Base-by-base conservation (phyloP, 2,329 filamentous ascomycete genomes). In the Alternaria solani region DNA sequence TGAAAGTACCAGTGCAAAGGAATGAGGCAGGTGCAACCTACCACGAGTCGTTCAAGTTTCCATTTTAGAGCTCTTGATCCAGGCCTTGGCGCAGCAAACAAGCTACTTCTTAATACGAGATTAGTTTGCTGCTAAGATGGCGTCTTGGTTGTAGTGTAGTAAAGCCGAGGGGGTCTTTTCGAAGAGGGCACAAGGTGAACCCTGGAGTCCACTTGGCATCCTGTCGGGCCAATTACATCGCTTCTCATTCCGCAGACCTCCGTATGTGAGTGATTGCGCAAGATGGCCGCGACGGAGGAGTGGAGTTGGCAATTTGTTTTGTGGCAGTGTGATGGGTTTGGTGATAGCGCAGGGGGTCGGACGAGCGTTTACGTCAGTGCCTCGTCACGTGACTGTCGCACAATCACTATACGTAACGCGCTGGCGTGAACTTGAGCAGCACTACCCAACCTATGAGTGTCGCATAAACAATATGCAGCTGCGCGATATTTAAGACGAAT, bases 91-190 rank as follows among this genome's bases (percentile, higher is more conserved):
- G 32, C 38, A 56, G 44, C 32, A 46, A 18, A 58, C 16, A 26
- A 41, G 39, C 26, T n/a, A 18, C 16, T 30, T n/a, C 38, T 59
- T 51, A 46, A 51, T 59, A 49, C 34, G 41, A 43, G 25, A 23
- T 46, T 49, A 55, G 51, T 55, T 36, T 46, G 5, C 51, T 46
- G 46, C 57, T 54, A 59, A 46, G 46, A 26, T 39, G 36, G 57
- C 51, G 36, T 44, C 44, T 49, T 34, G 46, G 44, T 55, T 20
- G 20, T 32, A 32, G 38, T 49, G 34, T 38, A 55, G 34, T 26
- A 42, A 18, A 43, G 57, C 57, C 57, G 51, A 59, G 51, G 20
- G 55, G 46, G 26, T 39, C 52, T 32, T 51, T 46, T 55, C 51
- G 30, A 46, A 36, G 34, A 43, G 39, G 51, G 51, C 28, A 44